phyloP scores from a whole-genome alignment of 192 early-diverging fungal species.

The Mortierella antarctica region DNA sequence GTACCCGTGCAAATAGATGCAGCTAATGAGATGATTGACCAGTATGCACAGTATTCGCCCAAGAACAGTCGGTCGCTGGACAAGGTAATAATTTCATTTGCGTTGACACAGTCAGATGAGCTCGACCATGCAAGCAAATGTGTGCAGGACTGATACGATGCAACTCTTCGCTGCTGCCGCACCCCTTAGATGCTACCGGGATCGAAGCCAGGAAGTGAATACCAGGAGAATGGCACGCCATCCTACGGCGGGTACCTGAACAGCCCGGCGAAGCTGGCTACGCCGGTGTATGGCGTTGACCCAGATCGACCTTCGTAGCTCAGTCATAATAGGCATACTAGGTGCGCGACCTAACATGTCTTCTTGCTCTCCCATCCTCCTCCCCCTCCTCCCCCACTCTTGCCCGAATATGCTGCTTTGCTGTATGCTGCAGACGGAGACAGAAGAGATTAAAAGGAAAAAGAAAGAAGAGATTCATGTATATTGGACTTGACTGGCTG shows the following conservation, averaged over 20 bases:
- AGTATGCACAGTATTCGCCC: slow-evolving; percentile 29
- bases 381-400: neutral
- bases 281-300: slow-evolving; percentile 45
- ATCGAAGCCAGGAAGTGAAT: slow-evolving; percentile 48
- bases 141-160: neutral
- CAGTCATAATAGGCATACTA: neutral
- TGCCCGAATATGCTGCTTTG: neutral
- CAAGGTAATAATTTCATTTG: slow-evolving; percentile 16
- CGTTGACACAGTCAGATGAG: neutral
- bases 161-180: neutral
- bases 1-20: slow-evolving; percentile 11
- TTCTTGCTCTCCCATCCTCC: neutral
- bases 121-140: neutral
- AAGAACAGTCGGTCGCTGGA: slow-evolving; percentile 36
- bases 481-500: neutral
- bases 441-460: too few relatives aligned
- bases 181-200: slow-evolving; percentile 35
- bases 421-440: neutral
- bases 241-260: slow-evolving; percentile 45
- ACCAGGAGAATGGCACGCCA: slow-evolving; percentile 49
- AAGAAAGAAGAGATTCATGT: too few relatives aligned
- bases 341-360: neutral
- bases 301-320: slow-evolving; percentile 11
- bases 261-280: slow-evolving; percentile 48
- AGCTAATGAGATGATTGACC: slow-evolving; percentile 47